Percentiles rank a stretch among this genome's conserved stretches.
Conservation (phyloP, 83 land plant genomes). For the Larix sibirica region DNA sequence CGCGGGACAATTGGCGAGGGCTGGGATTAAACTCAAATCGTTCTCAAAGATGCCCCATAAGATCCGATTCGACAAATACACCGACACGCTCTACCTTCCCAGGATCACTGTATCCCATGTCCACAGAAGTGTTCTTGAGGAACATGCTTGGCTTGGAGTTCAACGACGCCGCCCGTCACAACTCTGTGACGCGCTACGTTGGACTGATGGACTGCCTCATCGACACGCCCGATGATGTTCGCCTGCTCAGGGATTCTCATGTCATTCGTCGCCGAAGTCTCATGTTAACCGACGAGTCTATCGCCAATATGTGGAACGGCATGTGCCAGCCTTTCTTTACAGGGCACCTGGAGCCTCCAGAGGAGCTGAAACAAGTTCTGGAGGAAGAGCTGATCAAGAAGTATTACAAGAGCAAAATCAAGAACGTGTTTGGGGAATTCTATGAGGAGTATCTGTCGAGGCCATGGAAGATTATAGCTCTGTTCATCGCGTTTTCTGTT, state of each 20-base stretch:
- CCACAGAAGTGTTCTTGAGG: background rate
- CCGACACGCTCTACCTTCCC: background rate
- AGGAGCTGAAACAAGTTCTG: background rate
- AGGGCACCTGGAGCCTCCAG: background rate
- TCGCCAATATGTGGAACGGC: background rate
- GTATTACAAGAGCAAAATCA: conserved; percentile 4
- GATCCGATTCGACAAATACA: background rate
- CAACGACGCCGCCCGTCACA: background rate
- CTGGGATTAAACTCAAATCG: no score
- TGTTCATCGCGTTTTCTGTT: background rate
- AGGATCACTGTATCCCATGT: background rate
- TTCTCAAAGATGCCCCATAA: no score
- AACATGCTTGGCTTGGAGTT: background rate
- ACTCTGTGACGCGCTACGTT: background rate
- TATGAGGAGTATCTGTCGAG: background rate
- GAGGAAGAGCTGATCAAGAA: background rate
- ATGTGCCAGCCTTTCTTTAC: conserved; percentile 1
- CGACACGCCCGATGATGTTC: background rate
- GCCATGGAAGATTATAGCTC: background rate
- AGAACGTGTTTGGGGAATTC: background rate
- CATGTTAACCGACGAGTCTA: background rate
- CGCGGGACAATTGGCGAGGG: no score
- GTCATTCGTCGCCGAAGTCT: background rate
- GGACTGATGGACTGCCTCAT: background rate
- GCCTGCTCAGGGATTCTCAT: background rate